These are phyloP conservation scores for Lactarius akahatsu DNA, from an alignment of 768 basidiomycete species.

Conservation along the genomic window DNA sequence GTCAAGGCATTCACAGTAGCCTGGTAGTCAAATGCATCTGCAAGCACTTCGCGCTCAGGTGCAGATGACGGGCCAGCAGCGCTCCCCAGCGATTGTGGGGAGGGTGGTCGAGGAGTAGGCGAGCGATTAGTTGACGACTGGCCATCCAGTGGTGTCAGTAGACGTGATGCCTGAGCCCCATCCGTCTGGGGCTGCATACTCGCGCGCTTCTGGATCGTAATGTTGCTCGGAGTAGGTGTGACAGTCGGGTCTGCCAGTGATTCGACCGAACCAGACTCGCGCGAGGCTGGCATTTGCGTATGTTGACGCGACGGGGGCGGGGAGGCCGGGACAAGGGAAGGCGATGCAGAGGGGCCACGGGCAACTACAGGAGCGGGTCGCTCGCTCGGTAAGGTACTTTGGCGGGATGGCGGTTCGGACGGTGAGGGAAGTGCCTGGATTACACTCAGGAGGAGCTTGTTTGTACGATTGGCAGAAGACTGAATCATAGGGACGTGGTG, in stretches of 20 bases:
- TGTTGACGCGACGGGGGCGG: conserved; percentile 51
- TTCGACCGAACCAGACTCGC: conserved; percentile 53
- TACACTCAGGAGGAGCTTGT: conserved; percentile 78
- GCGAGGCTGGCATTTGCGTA: conserved; percentile 37
- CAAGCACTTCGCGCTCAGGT: conserved; percentile 42
- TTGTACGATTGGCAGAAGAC: conserved; percentile 79
- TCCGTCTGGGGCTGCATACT: conserved; percentile 16
- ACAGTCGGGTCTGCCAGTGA: conserved; percentile 37
- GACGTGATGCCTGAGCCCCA: conserved; percentile 2
- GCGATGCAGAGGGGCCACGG: conserved; percentile 48
- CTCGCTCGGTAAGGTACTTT: conserved; percentile 33
- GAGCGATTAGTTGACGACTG: conserved; percentile 31
- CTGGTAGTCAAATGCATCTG: conserved; percentile 87
- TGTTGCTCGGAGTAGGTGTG: conserved; percentile 27
- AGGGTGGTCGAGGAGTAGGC: conserved; percentile 34
- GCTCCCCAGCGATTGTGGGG: conserved; percentile 25
- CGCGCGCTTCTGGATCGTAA: conserved; percentile 30
- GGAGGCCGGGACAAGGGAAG: conserved; percentile 48
- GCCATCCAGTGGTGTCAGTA: conserved; percentile 17
- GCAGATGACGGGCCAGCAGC: conserved; percentile 32
- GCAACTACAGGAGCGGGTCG: conserved; percentile 34
- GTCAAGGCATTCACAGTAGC: conserved; percentile 91
- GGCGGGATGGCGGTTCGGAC: conserved; percentile 44
- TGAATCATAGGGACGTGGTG: conserved; percentile 90
- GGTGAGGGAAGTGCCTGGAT: conserved; percentile 84